Evolutionary conservation across 352 stramenopile genomes (phyloP).

Genomic region (Lagenidium giganteum): DNA sequence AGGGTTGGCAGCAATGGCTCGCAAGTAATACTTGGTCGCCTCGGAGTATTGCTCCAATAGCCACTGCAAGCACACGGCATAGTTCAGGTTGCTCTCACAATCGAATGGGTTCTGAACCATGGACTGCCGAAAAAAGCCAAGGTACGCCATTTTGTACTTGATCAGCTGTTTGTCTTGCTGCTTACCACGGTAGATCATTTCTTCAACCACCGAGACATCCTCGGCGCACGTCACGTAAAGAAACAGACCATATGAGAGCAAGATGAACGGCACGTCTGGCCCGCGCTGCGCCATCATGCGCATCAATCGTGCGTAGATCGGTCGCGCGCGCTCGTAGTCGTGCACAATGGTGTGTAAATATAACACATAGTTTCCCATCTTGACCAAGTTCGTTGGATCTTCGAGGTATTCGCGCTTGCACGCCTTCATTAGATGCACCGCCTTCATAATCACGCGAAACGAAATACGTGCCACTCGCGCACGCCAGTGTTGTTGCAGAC

Average conservation of each 20-base stretch:
- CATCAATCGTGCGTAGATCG: slow-evolving; percentile 61
- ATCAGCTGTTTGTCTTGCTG: slow-evolving; percentile 39
- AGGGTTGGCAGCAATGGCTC: slow-evolving; percentile 53
- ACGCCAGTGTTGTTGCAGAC: slow-evolving; percentile 51
- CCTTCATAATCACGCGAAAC: slow-evolving; percentile 53
- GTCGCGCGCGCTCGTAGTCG: slow-evolving; percentile 73
- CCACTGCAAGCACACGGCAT: slow-evolving; percentile 69
- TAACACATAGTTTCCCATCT: slow-evolving; percentile 81
- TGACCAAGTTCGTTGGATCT: slow-evolving; percentile 65
- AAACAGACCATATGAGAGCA: slow-evolving; percentile 74
- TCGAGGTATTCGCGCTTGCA: slow-evolving; percentile 71
- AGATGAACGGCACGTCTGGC: slow-evolving; percentile 73
- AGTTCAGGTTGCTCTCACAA: slow-evolving; percentile 73
- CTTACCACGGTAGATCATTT: slow-evolving; percentile 63
- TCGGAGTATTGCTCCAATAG: slow-evolving; percentile 63
- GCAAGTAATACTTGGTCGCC: slow-evolving; percentile 58
- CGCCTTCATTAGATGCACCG: slow-evolving; percentile 62
- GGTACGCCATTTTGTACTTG: slow-evolving; percentile 74
- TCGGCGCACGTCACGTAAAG: slow-evolving; percentile 70
- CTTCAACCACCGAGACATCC: slow-evolving; percentile 50
- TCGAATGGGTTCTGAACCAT: slow-evolving; percentile 57
- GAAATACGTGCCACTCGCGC: slow-evolving; percentile 44
- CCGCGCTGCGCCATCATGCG: slow-evolving; percentile 73
- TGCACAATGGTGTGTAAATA: slow-evolving; percentile 72
- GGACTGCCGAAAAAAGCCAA: slow-evolving; percentile 76